Evolutionary conservation across 2,329 filamentous ascomycete genomes (phyloP), one percentile per base, ranked within the genome.

Genomic region (Chaetomium olivaceum): DNA sequence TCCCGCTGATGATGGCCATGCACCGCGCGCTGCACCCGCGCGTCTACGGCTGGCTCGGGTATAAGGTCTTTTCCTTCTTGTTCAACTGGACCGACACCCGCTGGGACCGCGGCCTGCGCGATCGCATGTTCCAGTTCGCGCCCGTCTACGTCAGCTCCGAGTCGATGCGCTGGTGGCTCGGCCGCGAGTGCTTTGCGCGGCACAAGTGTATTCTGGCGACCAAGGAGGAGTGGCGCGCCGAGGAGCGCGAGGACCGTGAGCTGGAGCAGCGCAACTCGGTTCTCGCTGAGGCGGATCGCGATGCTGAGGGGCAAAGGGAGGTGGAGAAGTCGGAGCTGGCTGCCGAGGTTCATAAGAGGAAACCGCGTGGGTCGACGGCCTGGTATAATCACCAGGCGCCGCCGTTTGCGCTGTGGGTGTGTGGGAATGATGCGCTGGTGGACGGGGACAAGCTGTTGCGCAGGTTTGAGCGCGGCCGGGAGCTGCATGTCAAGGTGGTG

Each of bases 81-180:
- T 97, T 98, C 76, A 85, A 89, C 74, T 98, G 94, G 93, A 88
- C 86, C 0, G 93, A 98, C 74, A 80, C 77, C 11, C 85, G 92
- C 8, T 97, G 94, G 94, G 94, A 97, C 68, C 86, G 88, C 9
- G 91, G 84, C 7, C 79, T 97, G 16, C 83, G 91, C 65, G 80
- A 92, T 74, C 88, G 94, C 51, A 90, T 96, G 85, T 97, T 98
- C 76, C 92, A 95, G 73, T 97, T 96, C 71, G 88, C 92, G 0
- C 94, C 94, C 1, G 92, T 96, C 0, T 96, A 96, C 73, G 92
- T 97, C 59, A 92, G 89, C 71, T 86, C 92, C 0, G 93, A 97
- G 78, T 90, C 88, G 65, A 97, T 97, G 92, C 84, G 92, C 6
- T 98, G 94, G 94, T 97, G 94, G 94, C 83, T 97, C 0, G 94